Percentiles rank a stretch among this genome's conserved stretches.
Evolutionary conservation across 176 grass and related monocot genomes (phyloP).

Genomic region (Oryza longistaminata): DNA sequence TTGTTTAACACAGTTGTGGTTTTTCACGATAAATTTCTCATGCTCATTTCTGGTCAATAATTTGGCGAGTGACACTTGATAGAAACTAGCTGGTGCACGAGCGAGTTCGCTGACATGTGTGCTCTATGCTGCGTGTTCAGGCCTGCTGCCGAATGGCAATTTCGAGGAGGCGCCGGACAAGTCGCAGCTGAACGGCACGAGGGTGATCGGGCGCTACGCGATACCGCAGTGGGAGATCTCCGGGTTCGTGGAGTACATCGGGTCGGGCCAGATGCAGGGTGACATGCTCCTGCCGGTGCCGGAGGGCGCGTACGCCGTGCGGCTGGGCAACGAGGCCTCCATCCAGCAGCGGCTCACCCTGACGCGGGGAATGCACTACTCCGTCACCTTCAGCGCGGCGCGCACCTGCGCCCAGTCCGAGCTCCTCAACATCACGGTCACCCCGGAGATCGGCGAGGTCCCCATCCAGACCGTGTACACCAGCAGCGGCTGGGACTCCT

Average conservation of each 20-base stretch:
- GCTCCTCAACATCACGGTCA: constrained; percentile 52
- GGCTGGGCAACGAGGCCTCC: constrained; percentile 60
- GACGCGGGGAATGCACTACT: constrained; percentile 43
- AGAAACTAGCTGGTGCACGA: neutral
- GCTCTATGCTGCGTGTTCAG: constrained; percentile 17
- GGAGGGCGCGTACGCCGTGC: constrained; percentile 57
- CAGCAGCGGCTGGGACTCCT: constrained; percentile 67
- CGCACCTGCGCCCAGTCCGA: constrained; percentile 70
- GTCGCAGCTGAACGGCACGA: constrained; percentile 42
- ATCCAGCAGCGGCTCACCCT: constrained; percentile 48
- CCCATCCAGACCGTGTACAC: constrained; percentile 64
- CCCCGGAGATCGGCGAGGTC: constrained; percentile 40
- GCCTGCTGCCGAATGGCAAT: constrained; percentile 57
- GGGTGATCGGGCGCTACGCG: constrained; percentile 39
- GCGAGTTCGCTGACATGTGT: neutral
- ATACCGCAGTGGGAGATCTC: constrained; percentile 56
- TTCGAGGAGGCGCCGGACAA: constrained; percentile 51
- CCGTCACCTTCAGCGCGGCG: constrained; percentile 63
- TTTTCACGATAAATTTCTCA: neutral
- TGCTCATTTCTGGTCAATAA: neutral
- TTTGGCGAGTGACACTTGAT: neutral
- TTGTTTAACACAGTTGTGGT: neutral
- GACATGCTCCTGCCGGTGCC: constrained; percentile 70
- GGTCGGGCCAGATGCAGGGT: constrained; percentile 44
- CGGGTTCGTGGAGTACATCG: constrained; percentile 58